These are phyloP conservation scores for Dillenia suffruticosa DNA, from an alignment of 164 flowering plant genomes.

Conservation along the genomic window DNA sequence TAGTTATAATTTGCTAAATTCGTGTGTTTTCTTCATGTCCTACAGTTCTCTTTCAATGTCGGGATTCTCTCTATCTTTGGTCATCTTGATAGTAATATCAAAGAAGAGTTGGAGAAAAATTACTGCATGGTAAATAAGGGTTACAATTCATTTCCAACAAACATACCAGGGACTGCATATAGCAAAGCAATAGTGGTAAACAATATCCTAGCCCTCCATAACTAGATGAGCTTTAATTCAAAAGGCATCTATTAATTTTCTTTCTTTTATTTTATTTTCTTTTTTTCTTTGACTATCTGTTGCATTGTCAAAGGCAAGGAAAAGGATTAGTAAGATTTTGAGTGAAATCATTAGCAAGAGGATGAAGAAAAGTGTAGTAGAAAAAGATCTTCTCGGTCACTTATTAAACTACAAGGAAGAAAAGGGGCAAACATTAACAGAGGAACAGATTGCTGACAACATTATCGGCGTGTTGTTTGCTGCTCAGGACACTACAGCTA, in stretches of 20 bases:
- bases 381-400: constrained; percentile 35
- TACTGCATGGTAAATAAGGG: constrained; percentile 63
- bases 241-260: neutral
- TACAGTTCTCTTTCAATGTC: constrained; percentile 68
- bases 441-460: constrained; percentile 44
- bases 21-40: constrained; percentile 1
- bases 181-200: constrained; percentile 39
- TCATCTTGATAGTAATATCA: constrained; percentile 28
- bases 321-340: constrained; percentile 24
- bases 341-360: constrained; percentile 32
- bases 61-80: constrained; percentile 63
- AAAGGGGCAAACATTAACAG: constrained; percentile 23
- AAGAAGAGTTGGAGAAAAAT: constrained; percentile 49
- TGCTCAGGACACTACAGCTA: constrained; percentile 56
- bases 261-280: neutral
- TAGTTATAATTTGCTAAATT: neutral
- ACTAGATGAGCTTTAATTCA: neutral
- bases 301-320: constrained; percentile 31
- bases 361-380: constrained; percentile 24
- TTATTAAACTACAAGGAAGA: constrained; percentile 28
- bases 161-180: constrained; percentile 63
- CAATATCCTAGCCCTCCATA: neutral
- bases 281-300: neutral
- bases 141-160: constrained; percentile 73
- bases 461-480: constrained; percentile 54